Percentiles rank a stretch among this genome's conserved stretches.
Conservation (phyloP, 768 basidiomycete genomes). For the Leccinum rimulosum region DNA sequence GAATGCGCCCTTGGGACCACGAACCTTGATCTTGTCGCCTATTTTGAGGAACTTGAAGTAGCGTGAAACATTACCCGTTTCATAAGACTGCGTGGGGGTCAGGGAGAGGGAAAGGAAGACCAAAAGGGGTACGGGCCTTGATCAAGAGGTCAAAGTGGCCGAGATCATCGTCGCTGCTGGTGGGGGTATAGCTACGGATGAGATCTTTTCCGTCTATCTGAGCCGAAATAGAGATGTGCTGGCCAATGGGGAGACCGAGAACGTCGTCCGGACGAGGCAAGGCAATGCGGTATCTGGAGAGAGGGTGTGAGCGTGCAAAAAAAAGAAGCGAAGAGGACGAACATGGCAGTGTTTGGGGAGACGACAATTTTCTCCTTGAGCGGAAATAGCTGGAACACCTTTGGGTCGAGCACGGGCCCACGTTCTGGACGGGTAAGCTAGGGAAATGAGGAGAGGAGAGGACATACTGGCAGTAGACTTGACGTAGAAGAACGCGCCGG, state of each 20-base stretch:
- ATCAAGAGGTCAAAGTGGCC: conserved; percentile 96
- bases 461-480: conserved; percentile 48
- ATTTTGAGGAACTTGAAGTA: conserved; percentile 79
- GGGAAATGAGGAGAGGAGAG: not conserved
- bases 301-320: not conserved
- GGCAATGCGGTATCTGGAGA: conserved; percentile 82
- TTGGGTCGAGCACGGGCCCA: conserved; percentile 70
- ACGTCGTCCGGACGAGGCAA: conserved; percentile 71
- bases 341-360: conserved; percentile 97
- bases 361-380: conserved; percentile 78
- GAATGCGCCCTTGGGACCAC: conserved; percentile 97
- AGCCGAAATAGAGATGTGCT: conserved; percentile 91
- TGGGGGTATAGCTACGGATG: conserved; percentile 92
- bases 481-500: conserved; percentile 50
- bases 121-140: conserved; percentile 57
- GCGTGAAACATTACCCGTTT: conserved; percentile 95
- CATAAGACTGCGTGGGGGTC: conserved; percentile 66
- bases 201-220: conserved; percentile 90
- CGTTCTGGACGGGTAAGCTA: conserved; percentile 41
- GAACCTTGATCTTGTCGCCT: conserved; percentile 85
- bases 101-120: not conserved
- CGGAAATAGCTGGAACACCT: conserved; percentile 78
- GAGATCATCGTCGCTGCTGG: conserved; percentile 86
- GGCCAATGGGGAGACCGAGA: conserved; percentile 93
- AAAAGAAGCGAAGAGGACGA: conserved; percentile 24